These are phyloP conservation scores for Neopestalotiopsis rosae DNA, from an alignment of 2,329 filamentous ascomycete species.

Conservation along the genomic window DNA sequence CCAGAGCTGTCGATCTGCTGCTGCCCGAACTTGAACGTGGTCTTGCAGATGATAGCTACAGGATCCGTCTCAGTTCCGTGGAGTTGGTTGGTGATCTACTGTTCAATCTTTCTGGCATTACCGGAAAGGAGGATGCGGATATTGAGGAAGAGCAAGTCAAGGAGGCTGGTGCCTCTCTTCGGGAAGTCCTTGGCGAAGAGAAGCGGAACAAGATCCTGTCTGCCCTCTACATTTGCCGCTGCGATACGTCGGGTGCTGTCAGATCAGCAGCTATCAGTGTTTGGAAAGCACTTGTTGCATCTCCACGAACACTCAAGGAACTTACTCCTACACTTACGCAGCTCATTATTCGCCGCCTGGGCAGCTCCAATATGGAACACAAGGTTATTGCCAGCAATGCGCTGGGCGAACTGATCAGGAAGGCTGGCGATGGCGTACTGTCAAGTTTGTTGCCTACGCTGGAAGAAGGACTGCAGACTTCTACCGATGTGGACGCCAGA, in stretches of 20 bases:
- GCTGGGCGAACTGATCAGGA: conserved; percentile 93
- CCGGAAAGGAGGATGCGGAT: conserved; percentile 74
- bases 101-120: conserved; percentile 97
- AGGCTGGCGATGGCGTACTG: conserved; percentile 92
- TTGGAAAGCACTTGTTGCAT: conserved; percentile 96
- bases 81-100: conserved; percentile 95
- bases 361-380: conserved; percentile 97
- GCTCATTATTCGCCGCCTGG: conserved; percentile 90
- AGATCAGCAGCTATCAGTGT: conserved; percentile 88
- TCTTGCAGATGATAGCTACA: conserved; percentile 95
- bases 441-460: conserved; percentile 87
- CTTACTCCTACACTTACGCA: conserved; percentile 93
- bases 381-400: conserved; percentile 98
- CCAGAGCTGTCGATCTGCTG: conserved; percentile 90
- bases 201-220: conserved; percentile 97
- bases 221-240: conserved; percentile 96
- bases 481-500: conserved; percentile 89
- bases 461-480: conserved; percentile 86
- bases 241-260: conserved; percentile 92
- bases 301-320: conserved; percentile 90
- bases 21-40: conserved; percentile 95
- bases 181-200: conserved; percentile 93
- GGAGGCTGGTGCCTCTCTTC: conserved; percentile 90
- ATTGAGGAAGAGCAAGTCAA: conserved; percentile 79
- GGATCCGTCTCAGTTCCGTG: conserved; percentile 97